phyloP scores from a whole-genome alignment of 83 land plant species.

The Larix sibirica region DNA sequence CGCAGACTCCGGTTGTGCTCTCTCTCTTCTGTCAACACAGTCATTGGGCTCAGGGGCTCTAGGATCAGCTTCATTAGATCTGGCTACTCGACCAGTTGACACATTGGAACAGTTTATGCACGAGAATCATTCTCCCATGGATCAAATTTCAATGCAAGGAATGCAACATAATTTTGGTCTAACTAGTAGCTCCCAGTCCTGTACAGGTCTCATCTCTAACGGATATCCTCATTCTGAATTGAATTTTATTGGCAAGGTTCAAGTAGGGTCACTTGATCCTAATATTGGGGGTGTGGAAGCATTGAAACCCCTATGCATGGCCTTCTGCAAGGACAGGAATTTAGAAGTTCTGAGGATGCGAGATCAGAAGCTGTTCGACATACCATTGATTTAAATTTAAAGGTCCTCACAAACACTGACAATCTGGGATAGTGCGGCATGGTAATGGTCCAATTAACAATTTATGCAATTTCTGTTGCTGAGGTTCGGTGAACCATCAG shows the following conservation, averaged over 20 bases:
- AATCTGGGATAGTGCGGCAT: constrained; percentile 19
- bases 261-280: constrained; percentile 24
- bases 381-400: constrained; percentile 40
- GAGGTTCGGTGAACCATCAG: neutral
- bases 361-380: constrained; percentile 17
- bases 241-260: constrained; percentile 20
- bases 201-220: constrained; percentile 20
- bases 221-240: constrained; percentile 23
- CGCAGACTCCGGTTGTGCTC: constrained; percentile 57
- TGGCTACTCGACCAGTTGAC: constrained; percentile 16
- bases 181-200: constrained; percentile 19
- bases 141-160: constrained; percentile 10
- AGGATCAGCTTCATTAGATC: constrained; percentile 26
- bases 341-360: constrained; percentile 16
- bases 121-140: constrained; percentile 15
- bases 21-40: constrained; percentile 80
- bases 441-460: constrained; percentile 15
- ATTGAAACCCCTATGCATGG: constrained; percentile 21
- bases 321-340: constrained; percentile 22
- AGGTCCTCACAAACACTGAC: constrained; percentile 35
- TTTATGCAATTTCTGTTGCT: constrained; percentile 14
- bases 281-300: constrained; percentile 19
- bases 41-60: constrained; percentile 31
- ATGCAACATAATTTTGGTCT: constrained; percentile 21
- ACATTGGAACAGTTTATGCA: constrained; percentile 17